Conservation (phyloP, 805 yeast species). For the Cyberlindnera galapagoensis region DNA sequence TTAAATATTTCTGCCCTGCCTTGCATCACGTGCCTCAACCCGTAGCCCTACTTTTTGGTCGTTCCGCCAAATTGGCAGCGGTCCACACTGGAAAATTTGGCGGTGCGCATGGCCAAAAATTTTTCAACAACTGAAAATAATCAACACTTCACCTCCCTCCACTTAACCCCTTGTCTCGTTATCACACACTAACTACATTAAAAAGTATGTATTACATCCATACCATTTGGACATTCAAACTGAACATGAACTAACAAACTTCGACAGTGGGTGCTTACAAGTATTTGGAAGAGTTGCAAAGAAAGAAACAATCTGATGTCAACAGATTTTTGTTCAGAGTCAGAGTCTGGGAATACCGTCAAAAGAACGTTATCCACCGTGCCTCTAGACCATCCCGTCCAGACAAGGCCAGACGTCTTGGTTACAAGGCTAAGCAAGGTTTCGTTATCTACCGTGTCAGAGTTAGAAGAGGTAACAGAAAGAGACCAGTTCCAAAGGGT, state of each 20-base stretch:
- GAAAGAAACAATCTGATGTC: conserved; percentile 99
- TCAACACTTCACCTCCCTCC: not conserved
- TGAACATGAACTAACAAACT: too few relatives aligned
- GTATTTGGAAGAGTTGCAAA: conserved; percentile 97
- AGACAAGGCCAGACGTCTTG: conserved; percentile 99
- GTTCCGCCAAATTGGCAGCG: too few relatives aligned
- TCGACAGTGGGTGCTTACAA: conserved; percentile 99
- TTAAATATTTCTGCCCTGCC: too few relatives aligned
- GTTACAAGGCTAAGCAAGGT: conserved; percentile 99
- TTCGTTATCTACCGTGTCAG: conserved; percentile 97
- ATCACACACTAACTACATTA: too few relatives aligned
- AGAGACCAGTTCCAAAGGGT: conserved; percentile 99
- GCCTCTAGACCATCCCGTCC: conserved; percentile 98
- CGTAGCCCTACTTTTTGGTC: too few relatives aligned
- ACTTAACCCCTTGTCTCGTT: too few relatives aligned
- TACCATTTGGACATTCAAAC: too few relatives aligned
- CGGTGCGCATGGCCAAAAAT: too few relatives aligned
- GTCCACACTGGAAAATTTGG: too few relatives aligned
- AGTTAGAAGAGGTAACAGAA: conserved; percentile 99
- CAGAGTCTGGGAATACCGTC: conserved; percentile 99
- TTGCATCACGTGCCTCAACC: too few relatives aligned
- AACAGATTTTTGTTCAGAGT: conserved; percentile 97
- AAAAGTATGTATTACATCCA: too few relatives aligned
- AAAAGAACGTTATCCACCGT: conserved; percentile 97
- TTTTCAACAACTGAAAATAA: conserved; percentile 3